phyloP scores from a whole-genome alignment of 1,284 basidiomycete genomes.

The Coniophora puteana region DNA sequence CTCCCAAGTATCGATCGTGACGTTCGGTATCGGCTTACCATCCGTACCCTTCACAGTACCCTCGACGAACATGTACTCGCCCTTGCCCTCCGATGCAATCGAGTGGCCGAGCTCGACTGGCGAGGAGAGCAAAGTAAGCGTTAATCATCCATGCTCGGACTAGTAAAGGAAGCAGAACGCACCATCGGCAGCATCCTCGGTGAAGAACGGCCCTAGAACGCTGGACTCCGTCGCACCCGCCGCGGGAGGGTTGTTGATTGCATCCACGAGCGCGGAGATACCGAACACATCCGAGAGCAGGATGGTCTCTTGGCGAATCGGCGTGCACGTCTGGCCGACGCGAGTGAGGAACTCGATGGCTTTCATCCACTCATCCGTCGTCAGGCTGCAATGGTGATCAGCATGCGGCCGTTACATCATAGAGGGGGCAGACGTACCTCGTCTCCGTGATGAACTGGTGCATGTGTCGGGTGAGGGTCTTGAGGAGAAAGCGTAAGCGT shows the following conservation, averaged over 20 bases:
- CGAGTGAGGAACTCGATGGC: constrained; percentile 75
- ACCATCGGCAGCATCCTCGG: constrained; percentile 76
- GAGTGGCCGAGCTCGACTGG: constrained; percentile 56
- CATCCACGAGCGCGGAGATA: constrained; percentile 75
- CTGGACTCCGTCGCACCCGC: constrained; percentile 69
- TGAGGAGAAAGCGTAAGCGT: constrained; percentile 45
- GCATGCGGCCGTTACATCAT: background rate
- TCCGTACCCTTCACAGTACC: constrained; percentile 63
- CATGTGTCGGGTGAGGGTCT: constrained; percentile 53
- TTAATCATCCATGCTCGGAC: background rate
- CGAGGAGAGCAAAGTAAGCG: background rate
- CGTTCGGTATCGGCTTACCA: constrained; percentile 65
- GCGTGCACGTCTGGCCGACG: constrained; percentile 69
- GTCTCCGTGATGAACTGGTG: constrained; percentile 75
- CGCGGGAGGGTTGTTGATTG: constrained; percentile 70
- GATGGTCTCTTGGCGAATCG: constrained; percentile 80
- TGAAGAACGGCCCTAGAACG: constrained; percentile 83
- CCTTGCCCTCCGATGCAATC: constrained; percentile 80
- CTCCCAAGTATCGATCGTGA: constrained; percentile 83
- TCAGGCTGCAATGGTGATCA: constrained; percentile 41
- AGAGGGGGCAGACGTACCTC: constrained; percentile 21
- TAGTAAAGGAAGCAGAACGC: constrained; percentile 21
- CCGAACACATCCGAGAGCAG: constrained; percentile 79
- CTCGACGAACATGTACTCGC: constrained; percentile 78
- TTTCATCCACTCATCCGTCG: constrained; percentile 83